phyloP scores from a whole-genome alignment of 140 eudicot species.

The Stevia rebaudiana region DNA sequence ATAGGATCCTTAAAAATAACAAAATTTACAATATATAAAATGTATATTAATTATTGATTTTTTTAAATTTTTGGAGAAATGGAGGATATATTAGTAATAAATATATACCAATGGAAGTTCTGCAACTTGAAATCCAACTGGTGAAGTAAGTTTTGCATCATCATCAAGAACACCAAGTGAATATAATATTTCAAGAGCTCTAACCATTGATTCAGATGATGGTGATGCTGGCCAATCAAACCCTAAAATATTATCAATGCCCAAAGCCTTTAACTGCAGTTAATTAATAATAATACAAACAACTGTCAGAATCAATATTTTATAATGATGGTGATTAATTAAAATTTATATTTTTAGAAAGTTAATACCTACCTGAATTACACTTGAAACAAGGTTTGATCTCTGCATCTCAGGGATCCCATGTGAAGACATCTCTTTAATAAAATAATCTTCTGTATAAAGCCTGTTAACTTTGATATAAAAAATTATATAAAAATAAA shows the following conservation, averaged over 20 bases:
- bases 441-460: constrained; percentile 79
- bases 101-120: constrained; percentile 85
- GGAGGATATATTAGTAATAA: neutral
- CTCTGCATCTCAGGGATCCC: constrained; percentile 99
- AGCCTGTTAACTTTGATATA: constrained; percentile 44
- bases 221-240: constrained; percentile 99
- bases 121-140: constrained; percentile 91
- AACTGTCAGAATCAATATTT: constrained; percentile 10
- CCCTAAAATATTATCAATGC: constrained; percentile 93
- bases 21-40: neutral
- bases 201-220: constrained; percentile 83
- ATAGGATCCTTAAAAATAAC: constrained; percentile 65
- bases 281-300: neutral
- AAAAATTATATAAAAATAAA: neutral
- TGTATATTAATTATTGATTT: neutral
- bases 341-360: neutral
- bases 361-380: constrained; percentile 87
- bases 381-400: constrained; percentile 83
- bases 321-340: neutral
- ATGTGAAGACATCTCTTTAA: constrained; percentile 67
- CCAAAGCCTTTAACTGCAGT: constrained; percentile 80
- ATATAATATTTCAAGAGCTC: constrained; percentile 91
- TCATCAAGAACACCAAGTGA: constrained; percentile 93
- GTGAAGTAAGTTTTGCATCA: constrained; percentile 95
- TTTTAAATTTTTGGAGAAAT: neutral